Evolutionary conservation across 805 yeast genomes (phyloP).

Genomic region (Metschnikowia corniflorae): DNA sequence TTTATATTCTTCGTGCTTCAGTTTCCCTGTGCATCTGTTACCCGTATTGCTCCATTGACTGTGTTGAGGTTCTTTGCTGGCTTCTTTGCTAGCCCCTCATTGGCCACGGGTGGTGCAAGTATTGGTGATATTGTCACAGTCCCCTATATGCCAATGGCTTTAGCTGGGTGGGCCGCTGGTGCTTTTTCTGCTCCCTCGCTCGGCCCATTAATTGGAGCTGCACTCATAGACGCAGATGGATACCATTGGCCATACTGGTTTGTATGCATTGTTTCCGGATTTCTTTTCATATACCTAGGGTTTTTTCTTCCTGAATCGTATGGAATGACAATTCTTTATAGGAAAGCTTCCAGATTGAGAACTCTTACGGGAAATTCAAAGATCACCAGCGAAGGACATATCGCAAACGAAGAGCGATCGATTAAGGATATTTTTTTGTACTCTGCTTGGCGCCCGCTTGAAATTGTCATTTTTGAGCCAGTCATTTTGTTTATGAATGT

Average conservation of each 20-base stretch:
- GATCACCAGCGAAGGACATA: conserved; percentile 15
- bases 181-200: conserved; percentile 52
- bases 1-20: conserved; percentile 49
- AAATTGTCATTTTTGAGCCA: conserved; percentile 14
- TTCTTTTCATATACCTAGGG: conserved; percentile 6
- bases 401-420: conserved; percentile 6
- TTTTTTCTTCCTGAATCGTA: conserved; percentile 14
- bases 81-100: conserved; percentile 51
- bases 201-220: conserved; percentile 59
- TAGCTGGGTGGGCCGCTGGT: conserved; percentile 52
- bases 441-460: conserved; percentile 13
- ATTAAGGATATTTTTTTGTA: conserved; percentile 6
- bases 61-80: conserved; percentile 53
- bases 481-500: conserved; percentile 13
- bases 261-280: conserved; percentile 11
- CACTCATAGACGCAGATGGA: conserved; percentile 26
- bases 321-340: conserved; percentile 12
- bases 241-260: conserved; percentile 15
- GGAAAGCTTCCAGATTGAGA: conserved; percentile 15
- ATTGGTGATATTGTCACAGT: conserved; percentile 46
- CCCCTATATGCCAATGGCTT: conserved; percentile 43
- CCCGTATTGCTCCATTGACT: conserved; percentile 48
- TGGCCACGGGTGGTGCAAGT: conserved; percentile 58
- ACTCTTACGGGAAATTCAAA: conserved; percentile 11
- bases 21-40: conserved; percentile 51